Base-by-base conservation (phyloP, 495 filamentous ascomycete species). In the Immersiella caudata region DNA sequence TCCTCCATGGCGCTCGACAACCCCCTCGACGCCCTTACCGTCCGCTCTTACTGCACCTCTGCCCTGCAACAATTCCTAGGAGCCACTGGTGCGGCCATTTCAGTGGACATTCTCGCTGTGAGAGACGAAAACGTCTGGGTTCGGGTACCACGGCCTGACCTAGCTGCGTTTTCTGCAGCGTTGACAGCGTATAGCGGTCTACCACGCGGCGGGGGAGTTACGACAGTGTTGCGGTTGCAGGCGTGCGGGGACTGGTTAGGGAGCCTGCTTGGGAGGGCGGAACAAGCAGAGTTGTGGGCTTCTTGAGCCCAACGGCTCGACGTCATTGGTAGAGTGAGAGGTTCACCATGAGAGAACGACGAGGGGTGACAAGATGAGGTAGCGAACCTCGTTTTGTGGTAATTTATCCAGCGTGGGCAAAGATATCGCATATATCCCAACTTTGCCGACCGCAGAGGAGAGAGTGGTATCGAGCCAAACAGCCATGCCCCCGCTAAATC, bases 11-110 rank as follows among this genome's bases (percentile, higher is more conserved):
- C 22, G 0, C 46, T 29, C 50, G 21, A 52, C 20, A 81, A 76
- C 7, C 69, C 74, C 33, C 79, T 94, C 36, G 94, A 97, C 79
- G 81, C 84, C 29, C 83, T 97, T 36, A 94, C 92, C 56, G 85
- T 87, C 35, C 89, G 89, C 46, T 85, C 89, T 0, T 87, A 92
- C 71, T 87, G 95, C 60, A 89, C 86, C 22, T 77, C 89, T 29
- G 90, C 93, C 0, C 80, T 97, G 0, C 84, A 83, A 9, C 91
- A 93, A 72, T 97, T 91, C 79, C 87, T 97, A 21, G 94, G 94
- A 9, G 71, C 90, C 33, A 86, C 87, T 1, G 94, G 94, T 35
- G 82, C 90, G 6, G 86, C 89, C 0, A 92, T 97, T 22, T 80
- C 90, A 0, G 78, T 97, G 67, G 94, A 97, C 71, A 89, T 97